Conservation (phyloP, 2,329 filamentous ascomycete genomes). For the Metarhizium album region DNA sequence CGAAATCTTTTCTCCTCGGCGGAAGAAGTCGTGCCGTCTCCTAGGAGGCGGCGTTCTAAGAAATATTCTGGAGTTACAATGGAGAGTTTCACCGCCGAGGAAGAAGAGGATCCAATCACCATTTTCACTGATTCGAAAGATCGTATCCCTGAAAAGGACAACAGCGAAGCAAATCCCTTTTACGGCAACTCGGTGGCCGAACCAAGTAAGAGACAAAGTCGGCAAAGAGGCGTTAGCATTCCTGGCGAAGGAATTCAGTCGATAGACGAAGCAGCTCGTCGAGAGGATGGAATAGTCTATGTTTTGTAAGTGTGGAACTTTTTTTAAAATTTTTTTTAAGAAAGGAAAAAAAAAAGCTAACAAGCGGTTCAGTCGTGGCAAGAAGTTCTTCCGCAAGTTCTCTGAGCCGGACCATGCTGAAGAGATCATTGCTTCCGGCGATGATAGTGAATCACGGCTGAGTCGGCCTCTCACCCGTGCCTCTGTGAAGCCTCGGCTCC, state of each 20-base stretch:
- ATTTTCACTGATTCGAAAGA: conserved; percentile 78
- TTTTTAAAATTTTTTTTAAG: neutral
- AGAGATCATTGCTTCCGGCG: conserved; percentile 21
- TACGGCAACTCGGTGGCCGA: conserved; percentile 36
- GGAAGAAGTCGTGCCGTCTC: conserved; percentile 46
- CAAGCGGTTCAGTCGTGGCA: conserved; percentile 52
- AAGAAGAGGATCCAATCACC: conserved; percentile 48
- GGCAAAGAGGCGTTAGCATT: conserved; percentile 42
- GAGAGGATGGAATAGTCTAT: conserved; percentile 64
- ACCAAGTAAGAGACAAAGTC: conserved; percentile 39
- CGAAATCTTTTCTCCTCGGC: conserved; percentile 53
- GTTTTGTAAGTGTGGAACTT: conserved; percentile 57
- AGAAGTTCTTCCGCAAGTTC: conserved; percentile 66
- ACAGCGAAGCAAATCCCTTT: conserved; percentile 63
- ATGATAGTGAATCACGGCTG: conserved; percentile 24
- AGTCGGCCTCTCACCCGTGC: conserved; percentile 49
- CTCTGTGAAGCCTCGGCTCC: conserved; percentile 59
- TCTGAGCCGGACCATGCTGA: conserved; percentile 26
- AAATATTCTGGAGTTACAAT: conserved; percentile 44
- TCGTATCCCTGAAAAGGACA: conserved; percentile 57
- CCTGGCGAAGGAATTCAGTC: conserved; percentile 46
- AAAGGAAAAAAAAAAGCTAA: neutral
- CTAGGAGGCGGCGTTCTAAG: conserved; percentile 46
- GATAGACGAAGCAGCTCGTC: conserved; percentile 51
- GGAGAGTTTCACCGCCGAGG: conserved; percentile 47